Evolutionary conservation across 176 grass and related monocot genomes (phyloP).

Genomic region (Cenchrus fungigraminus): DNA sequence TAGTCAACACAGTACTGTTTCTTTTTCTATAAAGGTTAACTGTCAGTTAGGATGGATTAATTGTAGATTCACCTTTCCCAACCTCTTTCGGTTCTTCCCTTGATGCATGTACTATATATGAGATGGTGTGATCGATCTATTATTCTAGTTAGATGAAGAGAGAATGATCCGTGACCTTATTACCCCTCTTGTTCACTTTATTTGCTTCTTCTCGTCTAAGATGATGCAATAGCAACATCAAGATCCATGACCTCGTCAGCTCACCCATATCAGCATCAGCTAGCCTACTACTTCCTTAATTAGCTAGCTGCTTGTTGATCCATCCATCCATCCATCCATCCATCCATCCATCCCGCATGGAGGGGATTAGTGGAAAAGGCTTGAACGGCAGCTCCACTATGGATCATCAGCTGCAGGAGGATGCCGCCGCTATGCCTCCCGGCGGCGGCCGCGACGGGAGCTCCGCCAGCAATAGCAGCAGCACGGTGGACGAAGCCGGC

Average conservation of each 20-base stretch:
- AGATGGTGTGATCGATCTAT: too few species aligned
- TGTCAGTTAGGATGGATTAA: background rate
- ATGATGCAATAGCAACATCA: too few species aligned
- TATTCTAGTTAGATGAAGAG: too few species aligned
- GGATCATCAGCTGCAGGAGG: background rate
- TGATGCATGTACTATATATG: background rate
- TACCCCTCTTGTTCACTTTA: too few species aligned
- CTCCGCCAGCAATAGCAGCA: conserved; percentile 48
- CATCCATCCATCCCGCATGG: conserved; percentile 5
- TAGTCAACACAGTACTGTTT: background rate
- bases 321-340: too few species aligned
- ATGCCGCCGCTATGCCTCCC: background rate
- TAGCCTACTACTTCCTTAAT: too few species aligned
- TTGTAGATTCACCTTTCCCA: background rate
- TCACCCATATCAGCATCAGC: too few species aligned
- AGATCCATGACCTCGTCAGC: too few species aligned
- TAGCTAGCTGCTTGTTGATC: too few species aligned
- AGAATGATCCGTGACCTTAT: too few species aligned
- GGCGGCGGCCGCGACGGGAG: conserved; percentile 19
- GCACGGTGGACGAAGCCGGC: conserved; percentile 62
- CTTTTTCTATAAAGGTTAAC: background rate
- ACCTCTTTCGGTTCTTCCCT: background rate
- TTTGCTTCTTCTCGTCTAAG: too few species aligned
- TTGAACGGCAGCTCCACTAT: background rate
- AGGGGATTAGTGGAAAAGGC: background rate